Evolutionary conservation across 139 green algal species (phyloP), one percentile per base, ranked within the genome.

Genomic region (Bryopsis sp.): DNA sequence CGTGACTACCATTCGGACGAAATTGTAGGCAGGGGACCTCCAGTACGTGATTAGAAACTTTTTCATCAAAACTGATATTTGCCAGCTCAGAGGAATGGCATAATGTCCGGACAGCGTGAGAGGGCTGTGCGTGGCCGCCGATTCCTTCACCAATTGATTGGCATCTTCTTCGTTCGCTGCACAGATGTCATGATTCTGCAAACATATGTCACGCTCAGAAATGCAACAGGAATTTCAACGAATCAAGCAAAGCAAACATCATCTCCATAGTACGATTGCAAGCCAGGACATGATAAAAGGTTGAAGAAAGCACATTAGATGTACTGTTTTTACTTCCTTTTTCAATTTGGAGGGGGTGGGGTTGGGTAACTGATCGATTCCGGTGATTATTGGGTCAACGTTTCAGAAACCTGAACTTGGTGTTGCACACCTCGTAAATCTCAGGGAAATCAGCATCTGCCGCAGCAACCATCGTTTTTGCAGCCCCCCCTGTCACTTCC

Each of bases 41-140:
- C 75, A 81, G 71, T 81, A 81, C 8, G 66, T 57, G 31, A 70
- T 37, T 11, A 47, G 47, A 70, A 81, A 84, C 75, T 81, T 81
- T 31, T 59, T 62, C 33, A 61, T 7, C 29, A 84, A 66, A 33
- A 37, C 54, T 29, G 32, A 19, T 28, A 28, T 28, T 28, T 64
- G 57, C n/a, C 7, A 28, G 57, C n/a, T 64, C 8, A 11, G n/a
- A 34, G 57, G 57, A 34, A 64, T 11, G 11, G 57, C 57, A 11
- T 39, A 64, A 34, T 19, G n/a, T n/a, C 15, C 19, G 11, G 43
- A 54, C 43, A 54, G 19, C 43, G 11, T 54, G 43, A 54, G 43
- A 19, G 43, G 43, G 43, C 15, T 26, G 43, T 19, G 19, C 15
- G 15, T 11, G 15, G 11, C 43, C 43, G 11, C 19, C 43, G 19